Base-by-base conservation (phyloP, 1,284 basidiomycete species). In the Peniophora sp. region DNA sequence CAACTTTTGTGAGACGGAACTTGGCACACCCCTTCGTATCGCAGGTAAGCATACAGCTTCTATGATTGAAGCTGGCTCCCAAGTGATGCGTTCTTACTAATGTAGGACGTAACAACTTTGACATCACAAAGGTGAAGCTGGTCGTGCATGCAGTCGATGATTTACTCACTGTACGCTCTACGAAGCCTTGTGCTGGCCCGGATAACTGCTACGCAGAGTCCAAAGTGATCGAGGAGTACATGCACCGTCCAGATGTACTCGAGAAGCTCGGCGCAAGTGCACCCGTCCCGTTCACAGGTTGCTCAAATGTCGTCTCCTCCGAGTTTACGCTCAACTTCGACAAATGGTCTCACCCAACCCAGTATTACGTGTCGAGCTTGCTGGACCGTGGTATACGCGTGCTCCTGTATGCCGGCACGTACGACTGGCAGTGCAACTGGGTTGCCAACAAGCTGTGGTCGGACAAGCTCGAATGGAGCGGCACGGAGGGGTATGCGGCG, bases 351-450 rank as follows among this genome's bases (percentile, higher is more conserved):
- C 66, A 70, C 14, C 80, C 79, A 27, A 78, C 81, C 3, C 78
- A 81, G 57, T 65, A 76, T 64, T 86, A 91, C 64, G 80, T 91
- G 49, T 70, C 83, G 0, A 78, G 73, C 3, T 74, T 92, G 24
- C 73, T 93, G 22, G 87, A 92, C 60, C 75, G 87, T 24, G 84
- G 83, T 3, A 65, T 92, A 37, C 73, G 79, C 18, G 69, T 90
- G 23, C 70, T 92, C 47, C 82, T 90, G 53, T 88, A 89, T 56
- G 83, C 83, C 3, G 86, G 87, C n/a, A 86, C 83, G 34, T 85
- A 81, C 57, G 87, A 89, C 62, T 88, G 81, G 77, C 81, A 86
- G 61, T 90, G 85, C 64, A 89, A 89, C 62, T 87, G 84, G 79
- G 72, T 86, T 42, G 80, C 81, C 22, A 90, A 90, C 63, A 78